phyloP scores from a whole-genome alignment of 768 basidiomycete genomes.

The Calocera cornea region DNA sequence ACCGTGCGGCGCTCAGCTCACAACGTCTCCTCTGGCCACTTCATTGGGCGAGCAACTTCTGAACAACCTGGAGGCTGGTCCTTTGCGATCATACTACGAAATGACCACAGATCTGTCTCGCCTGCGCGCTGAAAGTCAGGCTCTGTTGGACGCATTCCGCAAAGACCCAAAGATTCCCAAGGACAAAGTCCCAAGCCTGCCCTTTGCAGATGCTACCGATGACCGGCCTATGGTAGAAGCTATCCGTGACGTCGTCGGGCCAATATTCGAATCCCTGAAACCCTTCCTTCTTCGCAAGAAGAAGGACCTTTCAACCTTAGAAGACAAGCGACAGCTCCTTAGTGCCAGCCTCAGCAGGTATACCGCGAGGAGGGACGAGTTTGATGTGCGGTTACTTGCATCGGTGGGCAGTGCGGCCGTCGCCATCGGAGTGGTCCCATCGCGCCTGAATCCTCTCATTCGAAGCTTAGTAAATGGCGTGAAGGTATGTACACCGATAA shows the following conservation, averaged over 20 bases:
- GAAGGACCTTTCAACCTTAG: constrained; percentile 54
- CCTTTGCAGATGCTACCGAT: constrained; percentile 61
- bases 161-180: constrained; percentile 77
- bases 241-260: constrained; percentile 55
- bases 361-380: constrained; percentile 63
- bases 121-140: constrained; percentile 64
- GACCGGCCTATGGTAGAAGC: constrained; percentile 68
- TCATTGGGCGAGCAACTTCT: constrained; percentile 59
- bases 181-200: constrained; percentile 65
- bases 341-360: constrained; percentile 64
- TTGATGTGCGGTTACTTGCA: constrained; percentile 78
- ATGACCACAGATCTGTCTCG: constrained; percentile 70
- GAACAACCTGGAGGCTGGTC: constrained; percentile 54
- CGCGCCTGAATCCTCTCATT: constrained; percentile 91
- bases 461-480: constrained; percentile 96
- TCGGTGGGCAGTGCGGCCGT: constrained; percentile 86
- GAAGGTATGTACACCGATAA: constrained; percentile 46
- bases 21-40: constrained; percentile 44
- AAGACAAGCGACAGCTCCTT: constrained; percentile 60
- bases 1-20: constrained; percentile 31
- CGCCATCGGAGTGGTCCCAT: constrained; percentile 69
- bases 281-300: constrained; percentile 64
- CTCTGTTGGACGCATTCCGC: constrained; percentile 68
- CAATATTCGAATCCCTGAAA: constrained; percentile 61
- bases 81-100: constrained; percentile 78